Base-by-base conservation (phyloP, 2,329 filamentous ascomycete species). In the Dendrostoma leiphaemia region DNA sequence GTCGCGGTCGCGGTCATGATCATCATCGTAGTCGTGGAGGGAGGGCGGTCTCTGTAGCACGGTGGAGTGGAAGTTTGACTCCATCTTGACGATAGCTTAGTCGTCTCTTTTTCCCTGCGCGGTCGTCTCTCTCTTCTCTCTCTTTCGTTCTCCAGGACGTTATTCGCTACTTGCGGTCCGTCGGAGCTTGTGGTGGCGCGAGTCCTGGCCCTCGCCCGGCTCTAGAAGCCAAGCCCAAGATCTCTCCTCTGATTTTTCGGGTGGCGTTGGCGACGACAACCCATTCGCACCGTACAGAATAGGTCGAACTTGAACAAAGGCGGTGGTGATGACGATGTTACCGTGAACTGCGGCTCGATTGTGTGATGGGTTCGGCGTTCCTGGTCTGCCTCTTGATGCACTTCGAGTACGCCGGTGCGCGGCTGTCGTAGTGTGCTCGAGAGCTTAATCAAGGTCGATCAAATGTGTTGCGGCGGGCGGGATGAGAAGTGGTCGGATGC, bases 61-160 rank as follows among this genome's bases (percentile, higher is more conserved):
- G 46, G 75, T 78, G 58, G 78, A 78, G 60, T 70, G 74, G 61
- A 78, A 80, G 63, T 72, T 72, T 60, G 70, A 71, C 54, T 79
- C 75, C 74, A 78, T 79, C 57, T 53, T 64, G 64, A 43, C 51
- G 23, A 35, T 26, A 13, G 21, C 10, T 12, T 32, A 23, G 13
- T 7, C 34, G 29, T 19, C 10, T 24, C 44, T n/a, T n/a, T n/a
- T n/a, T n/a, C n/a, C n/a, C n/a, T n/a, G n/a, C n/a, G n/a, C n/a
- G n/a, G n/a, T n/a, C n/a, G 37, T 40, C 15, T 23, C 15, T 29
- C 47, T 15, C 17, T 41, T 7, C 23, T 26, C 5, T 32, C 34
- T 13, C 15, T 43, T 34, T 29, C 29, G n/a, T 38, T 15, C n/a
- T 35, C 44, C n/a, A n/a, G n/a, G n/a, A n/a, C n/a, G n/a, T n/a